phyloP scores from a whole-genome alignment of 176 grass and related monocot species.

The Avena eriantha region DNA sequence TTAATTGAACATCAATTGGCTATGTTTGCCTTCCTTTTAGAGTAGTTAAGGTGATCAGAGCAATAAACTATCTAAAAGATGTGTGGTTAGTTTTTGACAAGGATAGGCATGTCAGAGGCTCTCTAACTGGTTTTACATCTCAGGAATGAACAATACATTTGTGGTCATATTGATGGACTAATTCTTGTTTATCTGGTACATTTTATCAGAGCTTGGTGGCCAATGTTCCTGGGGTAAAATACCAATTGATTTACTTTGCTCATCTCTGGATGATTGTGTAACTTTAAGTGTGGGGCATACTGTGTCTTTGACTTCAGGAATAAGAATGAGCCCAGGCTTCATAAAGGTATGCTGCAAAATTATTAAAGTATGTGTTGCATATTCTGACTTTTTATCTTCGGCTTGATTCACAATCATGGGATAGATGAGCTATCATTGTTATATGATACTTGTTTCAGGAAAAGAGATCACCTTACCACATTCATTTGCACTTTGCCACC shows the following conservation, averaged over 20 bases:
- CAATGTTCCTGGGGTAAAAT: slow-evolving; percentile 91
- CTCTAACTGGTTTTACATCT: neutral
- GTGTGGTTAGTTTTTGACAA: neutral
- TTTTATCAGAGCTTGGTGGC: slow-evolving; percentile 73
- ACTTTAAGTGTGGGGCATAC: slow-evolving; percentile 79
- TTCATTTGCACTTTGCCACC: neutral
- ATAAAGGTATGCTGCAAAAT: slow-evolving; percentile 71
- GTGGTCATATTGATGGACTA: slow-evolving; percentile 38
- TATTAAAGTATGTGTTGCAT: too few species aligned
- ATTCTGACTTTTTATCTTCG: neutral
- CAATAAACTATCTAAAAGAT: slow-evolving; percentile 20
- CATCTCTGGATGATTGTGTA: slow-evolving; percentile 76
- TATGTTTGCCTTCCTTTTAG: neutral
- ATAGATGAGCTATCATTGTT: neutral
- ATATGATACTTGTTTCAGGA: slow-evolving; percentile 1
- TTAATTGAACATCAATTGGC: neutral
- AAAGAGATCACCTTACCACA: neutral
- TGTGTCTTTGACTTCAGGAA: slow-evolving; percentile 66
- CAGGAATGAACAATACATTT: slow-evolving; percentile 7
- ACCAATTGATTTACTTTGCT: slow-evolving; percentile 78
- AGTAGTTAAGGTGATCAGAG: slow-evolving; percentile 1
- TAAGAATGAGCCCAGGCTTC: slow-evolving; percentile 75
- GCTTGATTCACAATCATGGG: neutral
- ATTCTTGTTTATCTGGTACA: slow-evolving; percentile 27
- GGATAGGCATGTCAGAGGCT: neutral